Percentiles rank a stretch among this genome's conserved stretches.
Evolutionary conservation across 352 stramenopile species (phyloP).

Genomic region (Pythium periplocum): DNA sequence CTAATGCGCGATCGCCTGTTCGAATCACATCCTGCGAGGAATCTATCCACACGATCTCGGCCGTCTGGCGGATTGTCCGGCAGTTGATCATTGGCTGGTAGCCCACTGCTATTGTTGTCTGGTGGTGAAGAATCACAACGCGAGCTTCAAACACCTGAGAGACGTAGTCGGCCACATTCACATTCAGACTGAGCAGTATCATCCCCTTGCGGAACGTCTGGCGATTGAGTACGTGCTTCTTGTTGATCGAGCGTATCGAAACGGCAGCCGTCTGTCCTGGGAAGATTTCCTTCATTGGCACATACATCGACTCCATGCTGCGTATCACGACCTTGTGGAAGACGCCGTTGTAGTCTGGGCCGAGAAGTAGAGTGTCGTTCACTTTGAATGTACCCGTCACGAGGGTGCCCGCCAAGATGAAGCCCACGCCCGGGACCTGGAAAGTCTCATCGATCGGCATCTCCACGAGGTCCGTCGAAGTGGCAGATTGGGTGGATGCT

Average conservation of each 20-base stretch:
- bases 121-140: constrained; percentile 93
- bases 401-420: constrained; percentile 93
- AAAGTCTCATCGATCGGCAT: constrained; percentile 89
- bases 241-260: constrained; percentile 85
- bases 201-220: constrained; percentile 91
- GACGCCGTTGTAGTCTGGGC: constrained; percentile 84
- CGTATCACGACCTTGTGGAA: constrained; percentile 86
- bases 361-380: constrained; percentile 86
- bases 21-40: constrained; percentile 80
- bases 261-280: constrained; percentile 84
- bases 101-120: constrained; percentile 91
- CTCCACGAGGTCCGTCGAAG: constrained; percentile 45
- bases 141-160: constrained; percentile 89
- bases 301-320: constrained; percentile 89
- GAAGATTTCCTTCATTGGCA: constrained; percentile 84
- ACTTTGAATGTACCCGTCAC: constrained; percentile 87
- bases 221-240: constrained; percentile 78
- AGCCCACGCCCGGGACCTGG: constrained; percentile 91
- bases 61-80: constrained; percentile 88
- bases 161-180: constrained; percentile 71
- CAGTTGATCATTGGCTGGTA: constrained; percentile 95
- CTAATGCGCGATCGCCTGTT: constrained; percentile 86
- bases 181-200: constrained; percentile 81
- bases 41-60: constrained; percentile 85
- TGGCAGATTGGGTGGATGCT: constrained; percentile 1